phyloP scores from a whole-genome alignment of 768 basidiomycete genomes.

The Psilocybe cubensis region DNA sequence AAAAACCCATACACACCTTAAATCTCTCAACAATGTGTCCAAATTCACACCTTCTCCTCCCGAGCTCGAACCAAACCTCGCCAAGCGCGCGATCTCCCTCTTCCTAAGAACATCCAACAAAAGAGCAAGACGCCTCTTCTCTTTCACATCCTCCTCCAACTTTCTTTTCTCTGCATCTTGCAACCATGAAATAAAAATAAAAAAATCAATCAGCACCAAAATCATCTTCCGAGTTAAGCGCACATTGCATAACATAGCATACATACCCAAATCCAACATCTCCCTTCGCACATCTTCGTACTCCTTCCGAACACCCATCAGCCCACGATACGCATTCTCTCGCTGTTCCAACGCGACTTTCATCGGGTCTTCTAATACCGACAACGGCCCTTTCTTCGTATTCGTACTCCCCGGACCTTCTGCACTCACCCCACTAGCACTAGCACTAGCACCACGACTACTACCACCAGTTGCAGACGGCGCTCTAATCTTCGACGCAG shows the following conservation, averaged over 20 bases:
- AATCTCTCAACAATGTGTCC: conserved; percentile 14
- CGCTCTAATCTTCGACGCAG: conserved; percentile 3
- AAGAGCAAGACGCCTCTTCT: conserved; percentile 20
- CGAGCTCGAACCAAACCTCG: conserved; percentile 14
- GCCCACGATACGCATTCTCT: conserved; percentile 12
- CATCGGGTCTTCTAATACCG: conserved; percentile 13
- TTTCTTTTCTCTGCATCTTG: conserved; percentile 13
- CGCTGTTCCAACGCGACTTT: neutral
- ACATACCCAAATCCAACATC: neutral
- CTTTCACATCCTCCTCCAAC: conserved; percentile 5
- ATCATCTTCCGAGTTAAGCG: no score
- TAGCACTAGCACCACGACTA: no score
- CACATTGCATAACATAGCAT: no score
- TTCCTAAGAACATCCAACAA: conserved; percentile 27
- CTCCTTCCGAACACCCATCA: conserved; percentile 12
- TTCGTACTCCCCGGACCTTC: no score
- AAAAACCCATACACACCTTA: conserved; percentile 22
- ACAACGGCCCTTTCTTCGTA: neutral
- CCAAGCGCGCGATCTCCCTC: conserved; percentile 28
- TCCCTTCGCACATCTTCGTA: conserved; percentile 4
- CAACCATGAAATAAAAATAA: neutral
- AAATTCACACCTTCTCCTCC: conserved; percentile 17
- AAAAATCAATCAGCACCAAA: no score
- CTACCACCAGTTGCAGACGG: neutral
- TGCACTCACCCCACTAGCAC: no score